These are phyloP conservation scores for Curvularia lunata DNA, from an alignment of 2,329 filamentous ascomycete genomes.

Conservation along the genomic window DNA sequence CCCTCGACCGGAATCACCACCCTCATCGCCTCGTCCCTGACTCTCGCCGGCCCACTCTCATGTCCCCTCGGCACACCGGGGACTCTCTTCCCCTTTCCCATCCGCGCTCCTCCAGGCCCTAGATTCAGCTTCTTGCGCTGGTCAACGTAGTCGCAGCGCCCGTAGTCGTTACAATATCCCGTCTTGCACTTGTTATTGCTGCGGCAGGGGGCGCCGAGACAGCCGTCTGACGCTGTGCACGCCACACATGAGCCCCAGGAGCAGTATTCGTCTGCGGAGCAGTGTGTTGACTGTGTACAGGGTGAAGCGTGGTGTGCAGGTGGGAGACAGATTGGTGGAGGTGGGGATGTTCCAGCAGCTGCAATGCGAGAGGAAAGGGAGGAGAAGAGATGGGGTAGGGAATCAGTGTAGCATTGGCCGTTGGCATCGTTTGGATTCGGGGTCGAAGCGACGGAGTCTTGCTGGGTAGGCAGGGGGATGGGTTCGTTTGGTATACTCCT, in stretches of 20 bases:
- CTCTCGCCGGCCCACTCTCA: constrained; percentile 39
- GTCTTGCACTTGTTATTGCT: constrained; percentile 42
- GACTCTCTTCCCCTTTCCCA: constrained; percentile 25
- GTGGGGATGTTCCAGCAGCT: constrained; percentile 1
- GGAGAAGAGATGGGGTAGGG: constrained; percentile 18
- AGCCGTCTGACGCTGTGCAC: constrained; percentile 27
- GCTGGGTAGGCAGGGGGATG: not conserved
- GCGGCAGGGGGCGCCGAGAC: constrained; percentile 35
- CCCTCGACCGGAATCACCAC: constrained; percentile 35
- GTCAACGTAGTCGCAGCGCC: constrained; percentile 37
- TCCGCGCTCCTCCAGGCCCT: constrained; percentile 31
- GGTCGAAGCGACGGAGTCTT: not conserved
- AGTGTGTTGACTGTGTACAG: constrained; percentile 33
- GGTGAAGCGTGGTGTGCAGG: constrained; percentile 26
- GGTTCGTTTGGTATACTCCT: not conserved
- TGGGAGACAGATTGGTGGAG: constrained; percentile 16
- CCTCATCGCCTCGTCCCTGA: constrained; percentile 40
- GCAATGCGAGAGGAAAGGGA: not conserved
- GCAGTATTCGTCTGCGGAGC: constrained; percentile 37
- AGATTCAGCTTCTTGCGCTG: constrained; percentile 21
- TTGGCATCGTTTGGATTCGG: constrained; percentile 16
- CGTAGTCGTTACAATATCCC: constrained; percentile 40
- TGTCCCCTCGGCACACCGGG: constrained; percentile 29
- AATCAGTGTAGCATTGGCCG: constrained; percentile 30
- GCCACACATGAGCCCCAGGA: constrained; percentile 36